Conservation (phyloP, 202 grass and related monocot species). For the Elaeis oleifera region DNA sequence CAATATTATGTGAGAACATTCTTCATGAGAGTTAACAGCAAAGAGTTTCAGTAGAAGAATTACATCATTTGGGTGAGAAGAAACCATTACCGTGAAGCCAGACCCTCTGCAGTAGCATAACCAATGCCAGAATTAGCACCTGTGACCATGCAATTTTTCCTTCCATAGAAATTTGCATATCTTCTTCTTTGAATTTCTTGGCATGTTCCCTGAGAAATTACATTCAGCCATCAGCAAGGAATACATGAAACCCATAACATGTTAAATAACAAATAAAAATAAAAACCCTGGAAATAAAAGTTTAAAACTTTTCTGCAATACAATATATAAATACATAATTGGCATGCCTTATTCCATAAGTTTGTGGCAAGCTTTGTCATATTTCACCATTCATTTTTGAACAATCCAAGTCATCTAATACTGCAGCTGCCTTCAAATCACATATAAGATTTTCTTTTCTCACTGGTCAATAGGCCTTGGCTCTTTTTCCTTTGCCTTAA, state of each 20-base stretch:
- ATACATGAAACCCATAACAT: too few species aligned
- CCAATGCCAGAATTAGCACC: constrained; percentile 94
- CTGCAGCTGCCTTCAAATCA: background rate
- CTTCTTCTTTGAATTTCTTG: constrained; percentile 86
- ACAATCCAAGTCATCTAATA: background rate
- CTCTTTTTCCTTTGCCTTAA: too few species aligned
- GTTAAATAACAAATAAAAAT: too few species aligned
- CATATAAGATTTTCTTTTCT: background rate
- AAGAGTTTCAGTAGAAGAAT: background rate
- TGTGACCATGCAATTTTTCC: constrained; percentile 78
- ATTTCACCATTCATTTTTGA: background rate
- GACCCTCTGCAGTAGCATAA: constrained; percentile 67
- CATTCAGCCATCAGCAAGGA: background rate
- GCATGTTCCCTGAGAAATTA: constrained; percentile 49
- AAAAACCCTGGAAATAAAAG: too few species aligned
- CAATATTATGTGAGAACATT: background rate
- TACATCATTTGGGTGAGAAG: constrained; percentile 7
- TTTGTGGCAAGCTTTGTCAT: too few species aligned
- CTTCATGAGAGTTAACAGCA: background rate
- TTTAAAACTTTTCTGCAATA: too few species aligned
- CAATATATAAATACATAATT: too few species aligned
- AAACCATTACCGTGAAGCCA: constrained; percentile 65
- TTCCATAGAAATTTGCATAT: constrained; percentile 69
- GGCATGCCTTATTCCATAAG: too few species aligned
- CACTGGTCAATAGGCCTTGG: too few species aligned